phyloP scores from a whole-genome alignment of 352 stramenopile genomes.

The Globisporangium spinosum region DNA sequence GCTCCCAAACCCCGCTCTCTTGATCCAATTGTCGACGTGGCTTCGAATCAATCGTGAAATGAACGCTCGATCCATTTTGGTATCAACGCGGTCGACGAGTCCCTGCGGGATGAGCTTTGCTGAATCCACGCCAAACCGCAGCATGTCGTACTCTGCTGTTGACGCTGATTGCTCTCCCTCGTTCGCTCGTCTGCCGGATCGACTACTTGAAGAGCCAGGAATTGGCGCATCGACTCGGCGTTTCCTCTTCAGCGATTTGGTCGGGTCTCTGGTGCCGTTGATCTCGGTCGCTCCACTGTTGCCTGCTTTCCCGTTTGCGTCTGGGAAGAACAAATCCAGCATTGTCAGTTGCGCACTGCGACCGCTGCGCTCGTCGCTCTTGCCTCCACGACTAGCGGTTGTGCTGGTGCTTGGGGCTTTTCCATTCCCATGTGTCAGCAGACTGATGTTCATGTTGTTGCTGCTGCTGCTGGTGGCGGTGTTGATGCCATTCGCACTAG shows the following conservation, averaged over 20 bases:
- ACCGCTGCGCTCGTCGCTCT: conserved; percentile 21
- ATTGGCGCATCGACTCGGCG: conserved; percentile 20
- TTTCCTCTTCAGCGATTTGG: conserved; percentile 47
- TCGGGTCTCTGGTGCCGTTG: conserved; percentile 8
- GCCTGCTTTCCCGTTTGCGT: conserved; percentile 1
- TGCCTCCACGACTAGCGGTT: conserved; percentile 12
- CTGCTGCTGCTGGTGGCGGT: not conserved
- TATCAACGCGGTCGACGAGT: conserved; percentile 80
- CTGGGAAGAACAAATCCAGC: conserved; percentile 62
- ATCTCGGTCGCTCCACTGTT: not conserved
- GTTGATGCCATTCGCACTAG: not conserved
- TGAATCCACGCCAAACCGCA: conserved; percentile 67
- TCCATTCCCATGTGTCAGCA: conserved; percentile 5
- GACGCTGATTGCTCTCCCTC: conserved; percentile 1
- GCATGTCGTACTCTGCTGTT: conserved; percentile 39
- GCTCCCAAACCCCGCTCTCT: conserved; percentile 53
- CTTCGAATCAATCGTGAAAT: conserved; percentile 46
- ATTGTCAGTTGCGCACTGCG: conserved; percentile 30
- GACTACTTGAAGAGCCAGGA: not conserved
- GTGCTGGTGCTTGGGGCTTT: not conserved
- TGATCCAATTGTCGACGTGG: conserved; percentile 75
- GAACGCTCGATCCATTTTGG: conserved; percentile 47
- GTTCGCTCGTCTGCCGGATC: conserved; percentile 7
- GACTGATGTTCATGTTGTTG: conserved; percentile 4
- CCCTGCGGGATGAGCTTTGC: conserved; percentile 79